A percentile compares a stretch with the other conserved stretches of the same genome.
phyloP scores from a whole-genome alignment of 139 green algal species.

The Tetraselmis striata region DNA sequence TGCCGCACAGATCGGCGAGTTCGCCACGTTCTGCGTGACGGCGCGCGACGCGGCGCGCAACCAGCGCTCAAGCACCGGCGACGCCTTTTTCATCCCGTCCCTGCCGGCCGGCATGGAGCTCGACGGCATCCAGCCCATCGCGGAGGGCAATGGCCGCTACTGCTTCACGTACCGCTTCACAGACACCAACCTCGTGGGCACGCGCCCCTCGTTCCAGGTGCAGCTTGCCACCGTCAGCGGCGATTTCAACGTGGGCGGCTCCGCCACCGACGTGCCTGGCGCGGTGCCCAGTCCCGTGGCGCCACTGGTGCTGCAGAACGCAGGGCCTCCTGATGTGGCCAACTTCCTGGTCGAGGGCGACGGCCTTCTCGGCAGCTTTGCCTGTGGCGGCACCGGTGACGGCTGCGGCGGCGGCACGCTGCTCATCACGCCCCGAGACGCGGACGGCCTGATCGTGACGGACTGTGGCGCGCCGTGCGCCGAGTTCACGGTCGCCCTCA shows the following conservation, averaged over 20 bases:
- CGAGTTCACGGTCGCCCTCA: neutral
- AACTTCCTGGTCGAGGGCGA: neutral
- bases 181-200: neutral
- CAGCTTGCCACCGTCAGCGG: neutral
- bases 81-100: neutral
- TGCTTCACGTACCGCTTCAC: neutral
- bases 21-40: neutral
- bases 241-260: neutral
- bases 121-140: neutral
- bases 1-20: neutral
- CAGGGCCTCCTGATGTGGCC: neutral
- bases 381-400: neutral
- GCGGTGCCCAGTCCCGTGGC: neutral
- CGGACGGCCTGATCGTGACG: neutral
- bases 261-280: neutral
- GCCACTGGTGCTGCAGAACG: neutral
- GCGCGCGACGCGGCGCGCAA: neutral
- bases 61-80: neutral
- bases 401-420: neutral
- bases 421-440: neutral
- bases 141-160: neutral
- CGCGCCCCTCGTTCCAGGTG: neutral
- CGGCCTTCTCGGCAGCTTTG: neutral
- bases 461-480: neutral
- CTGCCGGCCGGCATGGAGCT: neutral